These are phyloP conservation scores for Penicillium coprophilum DNA, from an alignment of 495 filamentous ascomycete species.

Conservation along the genomic window DNA sequence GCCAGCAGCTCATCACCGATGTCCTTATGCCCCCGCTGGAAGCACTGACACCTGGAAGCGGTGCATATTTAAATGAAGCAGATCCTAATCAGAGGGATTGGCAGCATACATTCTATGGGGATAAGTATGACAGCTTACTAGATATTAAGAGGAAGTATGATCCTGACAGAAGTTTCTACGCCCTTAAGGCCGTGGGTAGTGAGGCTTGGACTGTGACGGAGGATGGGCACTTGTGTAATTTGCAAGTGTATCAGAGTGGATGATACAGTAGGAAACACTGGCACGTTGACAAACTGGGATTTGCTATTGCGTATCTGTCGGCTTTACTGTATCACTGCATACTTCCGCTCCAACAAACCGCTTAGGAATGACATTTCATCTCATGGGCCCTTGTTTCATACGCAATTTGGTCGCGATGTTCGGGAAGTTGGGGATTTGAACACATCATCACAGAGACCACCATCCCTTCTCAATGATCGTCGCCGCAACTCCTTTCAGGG, in stretches of 20 bases:
- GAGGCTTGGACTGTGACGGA: not conserved
- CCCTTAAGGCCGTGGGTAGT: not conserved
- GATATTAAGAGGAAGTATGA: slow-evolving; percentile 1
- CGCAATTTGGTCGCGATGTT: not conserved
- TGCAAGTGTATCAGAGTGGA: not conserved
- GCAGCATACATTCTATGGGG: not conserved
- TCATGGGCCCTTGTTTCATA: no score
- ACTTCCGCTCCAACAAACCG: not conserved
- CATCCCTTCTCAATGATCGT: slow-evolving; percentile 16
- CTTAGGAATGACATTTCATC: not conserved
- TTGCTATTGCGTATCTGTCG: not conserved
- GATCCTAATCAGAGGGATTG: not conserved
- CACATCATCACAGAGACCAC: slow-evolving; percentile 14
- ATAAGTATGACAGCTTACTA: not conserved
- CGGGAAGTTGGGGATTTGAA: not conserved
- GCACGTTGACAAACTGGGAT: not conserved
- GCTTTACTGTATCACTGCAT: not conserved
- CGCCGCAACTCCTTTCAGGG: slow-evolving; percentile 1
- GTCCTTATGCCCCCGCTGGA: slow-evolving; percentile 12
- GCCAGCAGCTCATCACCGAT: slow-evolving; percentile 16
- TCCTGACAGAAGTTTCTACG: not conserved
- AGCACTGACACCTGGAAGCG: slow-evolving; percentile 5
- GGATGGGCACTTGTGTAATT: not conserved
- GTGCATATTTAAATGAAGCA: slow-evolving; percentile 17
- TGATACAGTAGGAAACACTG: not conserved